Percentiles rank a stretch among this genome's conserved stretches.
These are phyloP conservation scores for Suhomyces bribrorum DNA, from an alignment of 1,139 yeast genomes.

Conservation along the genomic window DNA sequence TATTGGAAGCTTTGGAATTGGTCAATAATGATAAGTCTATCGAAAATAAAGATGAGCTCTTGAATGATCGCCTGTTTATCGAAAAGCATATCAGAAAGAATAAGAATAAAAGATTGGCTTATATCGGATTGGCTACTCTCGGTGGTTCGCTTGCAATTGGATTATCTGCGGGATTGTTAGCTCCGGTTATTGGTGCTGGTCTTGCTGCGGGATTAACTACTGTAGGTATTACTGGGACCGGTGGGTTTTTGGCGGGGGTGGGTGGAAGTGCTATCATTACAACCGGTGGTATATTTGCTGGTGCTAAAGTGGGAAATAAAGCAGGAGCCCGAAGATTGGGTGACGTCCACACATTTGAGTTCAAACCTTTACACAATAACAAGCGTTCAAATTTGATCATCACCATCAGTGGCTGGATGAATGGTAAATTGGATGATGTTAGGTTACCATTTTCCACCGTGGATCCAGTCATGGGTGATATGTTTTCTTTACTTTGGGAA, in stretches of 20 bases:
- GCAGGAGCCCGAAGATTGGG: slow-evolving; percentile 90
- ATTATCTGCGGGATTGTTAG: slow-evolving; percentile 89
- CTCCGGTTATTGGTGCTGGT: slow-evolving; percentile 99
- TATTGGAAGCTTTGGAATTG: slow-evolving; percentile 86
- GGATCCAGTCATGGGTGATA: slow-evolving; percentile 97
- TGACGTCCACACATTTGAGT: slow-evolving; percentile 90
- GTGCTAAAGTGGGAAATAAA: slow-evolving; percentile 81
- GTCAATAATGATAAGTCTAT: slow-evolving; percentile 61
- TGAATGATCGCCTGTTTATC: slow-evolving; percentile 74
- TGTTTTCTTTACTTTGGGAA: slow-evolving; percentile 92
- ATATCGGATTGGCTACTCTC: slow-evolving; percentile 93
- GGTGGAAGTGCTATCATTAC: slow-evolving; percentile 97
- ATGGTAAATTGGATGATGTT: slow-evolving; percentile 92
- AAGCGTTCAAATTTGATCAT: slow-evolving; percentile 82
- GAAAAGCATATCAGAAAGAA: slow-evolving; percentile 68
- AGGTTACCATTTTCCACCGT: slow-evolving; percentile 94
- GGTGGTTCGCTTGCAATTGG: slow-evolving; percentile 97
- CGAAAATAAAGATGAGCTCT: slow-evolving; percentile 63
- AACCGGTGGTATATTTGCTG: slow-evolving; percentile 86
- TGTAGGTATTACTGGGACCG: slow-evolving; percentile 88
- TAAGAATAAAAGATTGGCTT: slow-evolving; percentile 69
- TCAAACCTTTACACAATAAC: slow-evolving; percentile 88
- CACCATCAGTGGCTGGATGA: slow-evolving; percentile 99
- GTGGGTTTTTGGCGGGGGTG: slow-evolving; percentile 91
- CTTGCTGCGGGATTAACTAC: slow-evolving; percentile 96